Evolutionary conservation across 164 flowering plant genomes (phyloP), one percentile per base, ranked within the genome.

Genomic region (Tetrastigma voinierianum): DNA sequence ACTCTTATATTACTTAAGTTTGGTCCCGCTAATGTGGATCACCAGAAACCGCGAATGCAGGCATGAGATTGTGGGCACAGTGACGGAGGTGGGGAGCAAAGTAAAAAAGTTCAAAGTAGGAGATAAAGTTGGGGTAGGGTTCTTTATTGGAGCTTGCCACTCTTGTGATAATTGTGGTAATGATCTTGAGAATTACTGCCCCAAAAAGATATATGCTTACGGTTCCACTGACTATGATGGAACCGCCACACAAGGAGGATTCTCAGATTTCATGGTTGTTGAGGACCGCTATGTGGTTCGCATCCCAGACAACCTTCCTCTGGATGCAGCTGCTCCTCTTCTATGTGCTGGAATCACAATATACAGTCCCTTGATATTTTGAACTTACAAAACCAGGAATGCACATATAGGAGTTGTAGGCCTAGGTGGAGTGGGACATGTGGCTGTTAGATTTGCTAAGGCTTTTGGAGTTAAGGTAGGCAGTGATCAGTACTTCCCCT

Each of bases 11-110:
- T n/a, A n/a, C n/a, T n/a, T n/a, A n/a, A n/a, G n/a, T n/a, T n/a
- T n/a, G n/a, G n/a, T n/a, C n/a, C n/a, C n/a, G n/a, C n/a, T n/a
- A n/a, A n/a, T n/a, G n/a, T n/a, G n/a, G n/a, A n/a, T n/a, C n/a
- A n/a, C n/a, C n/a, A n/a, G n/a, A n/a, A n/a, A n/a, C n/a, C n/a
- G n/a, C n/a, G n/a, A 25, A 25, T 25, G 40, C 74, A 82, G 86
- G 73, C 86, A 82, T 53, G 86, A 82, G 73, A 75, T 79, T 12
- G 75, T 71, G 1, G 86, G 81, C 0, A 64, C 3, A 32, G 86
- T 80, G 57, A 67, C 77, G 0, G 69, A 77, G 20, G 72, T 73
- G 11, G 80, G 80, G 24, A 10, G 45, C 66, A 72, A 75, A 10
- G 85, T 77, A 11, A 7, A 17, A 20, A 79, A 75, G 14, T 67